Evolutionary conservation across 768 basidiomycete genomes (phyloP).

Genomic region (Leccinum variicolor): DNA sequence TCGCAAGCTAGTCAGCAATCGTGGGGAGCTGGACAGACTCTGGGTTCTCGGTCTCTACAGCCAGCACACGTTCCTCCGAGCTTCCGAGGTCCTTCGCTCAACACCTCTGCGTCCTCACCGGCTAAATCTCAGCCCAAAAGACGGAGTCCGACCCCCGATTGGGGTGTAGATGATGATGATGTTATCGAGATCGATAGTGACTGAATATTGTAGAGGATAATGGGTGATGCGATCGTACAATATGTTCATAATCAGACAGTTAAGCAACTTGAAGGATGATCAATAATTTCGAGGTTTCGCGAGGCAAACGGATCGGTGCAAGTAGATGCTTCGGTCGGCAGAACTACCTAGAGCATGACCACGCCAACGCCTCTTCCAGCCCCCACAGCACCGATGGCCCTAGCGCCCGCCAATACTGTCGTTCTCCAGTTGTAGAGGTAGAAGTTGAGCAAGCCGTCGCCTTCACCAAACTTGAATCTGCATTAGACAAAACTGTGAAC

Average conservation of each 20-base stretch:
- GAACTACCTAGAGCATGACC: slow-evolving; percentile 74
- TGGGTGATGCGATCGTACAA: slow-evolving; percentile 3
- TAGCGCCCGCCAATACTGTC: slow-evolving; percentile 69
- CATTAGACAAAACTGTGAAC: slow-evolving; percentile 3
- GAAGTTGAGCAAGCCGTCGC: slow-evolving; percentile 88
- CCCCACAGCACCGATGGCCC: slow-evolving; percentile 42
- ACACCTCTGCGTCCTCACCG: slow-evolving; percentile 46
- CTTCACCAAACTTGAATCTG: slow-evolving; percentile 74
- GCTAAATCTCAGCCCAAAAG: slow-evolving; percentile 37
- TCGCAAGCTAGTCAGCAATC: slow-evolving; percentile 33
- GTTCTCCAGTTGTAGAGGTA: slow-evolving; percentile 97
- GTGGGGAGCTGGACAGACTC: slow-evolving; percentile 48
- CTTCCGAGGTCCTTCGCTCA: slow-evolving; percentile 39
- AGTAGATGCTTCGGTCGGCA: background rate
- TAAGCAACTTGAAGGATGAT: background rate
- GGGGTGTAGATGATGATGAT: slow-evolving; percentile 81
- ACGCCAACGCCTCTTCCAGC: slow-evolving; percentile 85
- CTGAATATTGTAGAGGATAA: slow-evolving; percentile 28
- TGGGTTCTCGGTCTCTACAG: slow-evolving; percentile 35
- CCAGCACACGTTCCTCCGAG: slow-evolving; percentile 30
- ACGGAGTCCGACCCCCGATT: slow-evolving; percentile 74
- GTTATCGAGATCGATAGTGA: slow-evolving; percentile 86
- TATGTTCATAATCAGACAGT: slow-evolving; percentile 4
- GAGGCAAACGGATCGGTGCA: background rate
- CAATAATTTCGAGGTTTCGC: background rate